A percentile compares a stretch with the other conserved stretches of the same genome.
These are phyloP conservation scores for Cystofilobasidium bisporidii DNA, from an alignment of 768 basidiomycete genomes.

Conservation along the genomic window DNA sequence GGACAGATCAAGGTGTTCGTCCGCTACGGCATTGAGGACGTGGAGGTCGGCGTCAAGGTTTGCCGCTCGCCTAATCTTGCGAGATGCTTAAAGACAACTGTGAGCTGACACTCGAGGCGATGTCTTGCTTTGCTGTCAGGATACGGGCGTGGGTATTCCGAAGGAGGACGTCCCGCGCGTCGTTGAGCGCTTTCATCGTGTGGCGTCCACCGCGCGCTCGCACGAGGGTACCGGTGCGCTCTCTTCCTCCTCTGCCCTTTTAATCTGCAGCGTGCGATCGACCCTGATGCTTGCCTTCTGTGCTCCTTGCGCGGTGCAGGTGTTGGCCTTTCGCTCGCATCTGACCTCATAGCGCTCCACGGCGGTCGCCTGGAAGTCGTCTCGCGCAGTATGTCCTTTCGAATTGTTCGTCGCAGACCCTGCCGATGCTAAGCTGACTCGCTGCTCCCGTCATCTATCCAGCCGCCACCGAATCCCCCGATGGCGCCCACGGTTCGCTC, in stretches of 20 bases:
- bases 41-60: constrained; percentile 36
- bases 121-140: too few relatives aligned
- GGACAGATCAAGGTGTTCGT: constrained; percentile 40
- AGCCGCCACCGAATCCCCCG: constrained; percentile 30
- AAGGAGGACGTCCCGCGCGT: constrained; percentile 27
- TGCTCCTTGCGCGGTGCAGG: constrained; percentile 33
- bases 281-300: too few relatives aligned
- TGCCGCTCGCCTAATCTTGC: too few relatives aligned
- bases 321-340: constrained; percentile 39
- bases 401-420: constrained; percentile 19
- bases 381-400: too few relatives aligned
- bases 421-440: constrained; percentile 27
- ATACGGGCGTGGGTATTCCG: constrained; percentile 44
- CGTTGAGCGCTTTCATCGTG: constrained; percentile 43
- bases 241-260: neutral
- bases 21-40: constrained; percentile 32
- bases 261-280: too few relatives aligned
- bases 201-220: constrained; percentile 38
- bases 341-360: constrained; percentile 42
- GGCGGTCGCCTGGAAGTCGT: constrained; percentile 39
- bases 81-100: too few relatives aligned
- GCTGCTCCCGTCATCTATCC: too few relatives aligned
- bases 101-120: too few relatives aligned
- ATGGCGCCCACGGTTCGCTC: constrained; percentile 39
- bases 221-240: constrained; percentile 34